These are phyloP conservation scores for Nicotiana rustica DNA, from an alignment of 305 asterid species.

Conservation along the genomic window DNA sequence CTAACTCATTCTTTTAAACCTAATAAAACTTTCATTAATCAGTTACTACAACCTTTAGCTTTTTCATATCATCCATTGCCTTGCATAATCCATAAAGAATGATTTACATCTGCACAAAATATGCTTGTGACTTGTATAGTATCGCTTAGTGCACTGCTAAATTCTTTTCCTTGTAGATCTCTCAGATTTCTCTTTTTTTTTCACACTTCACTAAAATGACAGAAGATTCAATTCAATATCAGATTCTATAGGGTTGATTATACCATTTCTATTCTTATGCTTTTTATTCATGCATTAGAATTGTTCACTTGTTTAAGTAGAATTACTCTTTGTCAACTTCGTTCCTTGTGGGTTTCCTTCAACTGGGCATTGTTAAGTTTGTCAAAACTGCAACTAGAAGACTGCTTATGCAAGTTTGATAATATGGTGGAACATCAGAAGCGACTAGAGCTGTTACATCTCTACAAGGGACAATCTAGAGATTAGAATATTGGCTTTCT, in stretches of 20 bases:
- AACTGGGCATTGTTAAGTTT: slow-evolving; percentile 6
- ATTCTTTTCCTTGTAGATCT: background rate
- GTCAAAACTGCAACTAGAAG: slow-evolving; percentile 19
- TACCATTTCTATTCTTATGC: background rate
- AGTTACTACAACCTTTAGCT: background rate
- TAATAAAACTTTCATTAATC: slow-evolving; percentile 7
- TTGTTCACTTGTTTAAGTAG: slow-evolving; percentile 27
- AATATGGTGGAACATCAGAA: slow-evolving; percentile 25
- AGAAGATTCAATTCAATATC: slow-evolving; percentile 11
- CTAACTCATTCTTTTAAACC: slow-evolving; percentile 11
- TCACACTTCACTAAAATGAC: background rate
- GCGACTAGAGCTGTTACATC: background rate
- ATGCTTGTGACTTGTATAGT: background rate
- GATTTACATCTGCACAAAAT: slow-evolving; percentile 15
- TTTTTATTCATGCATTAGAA: slow-evolving; percentile 6
- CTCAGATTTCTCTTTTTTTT: background rate
- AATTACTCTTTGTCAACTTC: slow-evolving; percentile 13
- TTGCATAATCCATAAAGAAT: background rate
- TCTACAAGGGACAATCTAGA: background rate
- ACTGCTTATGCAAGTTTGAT: slow-evolving; percentile 8
- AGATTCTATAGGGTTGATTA: background rate
- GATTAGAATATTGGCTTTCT: background rate
- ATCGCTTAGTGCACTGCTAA: slow-evolving; percentile 3
- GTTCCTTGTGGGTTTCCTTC: slow-evolving; percentile 18
- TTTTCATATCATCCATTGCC: slow-evolving; percentile 18